These are phyloP conservation scores for Penstemon davidsonii DNA, from an alignment of 257 asterid species.

Conservation along the genomic window DNA sequence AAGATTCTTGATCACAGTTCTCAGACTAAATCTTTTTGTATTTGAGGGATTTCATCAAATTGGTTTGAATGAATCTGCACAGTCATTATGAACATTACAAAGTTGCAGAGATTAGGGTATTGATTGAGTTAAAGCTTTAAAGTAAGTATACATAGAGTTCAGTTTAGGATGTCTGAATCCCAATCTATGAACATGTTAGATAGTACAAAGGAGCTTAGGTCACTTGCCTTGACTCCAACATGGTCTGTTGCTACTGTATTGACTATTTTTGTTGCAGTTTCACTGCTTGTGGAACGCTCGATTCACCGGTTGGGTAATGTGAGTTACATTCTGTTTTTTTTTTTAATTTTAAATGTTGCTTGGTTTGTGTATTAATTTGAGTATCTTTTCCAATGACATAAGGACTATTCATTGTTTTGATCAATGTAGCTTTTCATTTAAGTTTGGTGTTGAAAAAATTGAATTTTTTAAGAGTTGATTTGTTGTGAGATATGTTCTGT, in stretches of 20 bases:
- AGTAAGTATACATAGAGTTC: neutral
- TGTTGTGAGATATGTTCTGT: neutral
- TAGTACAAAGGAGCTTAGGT: conserved; percentile 57
- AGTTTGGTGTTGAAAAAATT: neutral
- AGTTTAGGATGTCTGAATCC: conserved; percentile 4
- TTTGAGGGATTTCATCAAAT: neutral
- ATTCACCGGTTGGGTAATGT: conserved; percentile 84
- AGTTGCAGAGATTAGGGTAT: conserved; percentile 15
- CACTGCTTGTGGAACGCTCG: conserved; percentile 91
- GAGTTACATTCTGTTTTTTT: conserved; percentile 32
- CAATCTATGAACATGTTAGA: conserved; percentile 27
- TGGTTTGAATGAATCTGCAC: neutral
- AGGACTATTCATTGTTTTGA: neutral
- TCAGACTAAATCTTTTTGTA: neutral
- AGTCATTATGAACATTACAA: neutral
- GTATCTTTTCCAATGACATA: neutral
- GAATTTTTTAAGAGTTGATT: neutral
- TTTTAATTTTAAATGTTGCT: neutral
- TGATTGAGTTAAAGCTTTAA: conserved; percentile 22
- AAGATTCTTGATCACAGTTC: neutral
- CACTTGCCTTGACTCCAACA: conserved; percentile 91
- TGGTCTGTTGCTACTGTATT: conserved; percentile 97
- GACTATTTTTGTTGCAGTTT: conserved; percentile 85
- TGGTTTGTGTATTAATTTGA: neutral
- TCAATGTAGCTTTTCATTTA: neutral